phyloP scores from a whole-genome alignment of 257 asterid genomes.

The Penstemon davidsonii region DNA sequence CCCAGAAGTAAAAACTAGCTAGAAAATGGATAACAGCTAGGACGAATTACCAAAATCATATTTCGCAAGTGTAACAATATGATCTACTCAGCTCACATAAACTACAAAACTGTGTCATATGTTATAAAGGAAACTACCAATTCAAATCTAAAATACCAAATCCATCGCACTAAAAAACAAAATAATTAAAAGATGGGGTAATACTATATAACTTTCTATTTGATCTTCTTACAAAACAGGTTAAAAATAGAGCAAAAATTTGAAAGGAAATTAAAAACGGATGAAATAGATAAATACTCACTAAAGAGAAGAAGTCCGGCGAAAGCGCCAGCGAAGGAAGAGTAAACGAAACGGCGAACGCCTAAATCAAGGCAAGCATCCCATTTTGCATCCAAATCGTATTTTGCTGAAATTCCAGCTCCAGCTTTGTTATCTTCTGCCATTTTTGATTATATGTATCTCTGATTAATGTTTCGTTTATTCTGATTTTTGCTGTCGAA shows the following conservation, averaged over 20 bases:
- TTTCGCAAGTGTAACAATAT: neutral
- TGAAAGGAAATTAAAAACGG: neutral
- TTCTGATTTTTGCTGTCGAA: constrained; percentile 8
- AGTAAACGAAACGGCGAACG: constrained; percentile 62
- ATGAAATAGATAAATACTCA: constrained; percentile 28
- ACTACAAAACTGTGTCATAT: neutral
- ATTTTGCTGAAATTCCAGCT: constrained; percentile 41
- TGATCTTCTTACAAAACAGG: neutral
- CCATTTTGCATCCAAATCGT: constrained; percentile 76
- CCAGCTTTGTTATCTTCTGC: constrained; percentile 45
- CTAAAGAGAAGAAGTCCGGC: constrained; percentile 76
- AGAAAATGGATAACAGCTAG: neutral
- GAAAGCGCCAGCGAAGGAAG: constrained; percentile 63
- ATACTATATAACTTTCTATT: neutral
- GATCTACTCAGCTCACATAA: constrained; percentile 19
- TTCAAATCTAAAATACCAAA: constrained; percentile 4
- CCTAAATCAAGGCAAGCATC: constrained; percentile 76
- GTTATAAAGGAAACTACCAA: neutral
- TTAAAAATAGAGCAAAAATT: neutral
- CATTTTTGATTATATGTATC: constrained; percentile 33
- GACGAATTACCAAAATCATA: neutral
- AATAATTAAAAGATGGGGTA: neutral
- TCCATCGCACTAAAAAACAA: constrained; percentile 5
- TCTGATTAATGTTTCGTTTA: constrained; percentile 15
- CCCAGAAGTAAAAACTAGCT: neutral